Evolutionary conservation across 2,329 filamentous ascomycete species (phyloP).

Genomic region (Pseudogymnoascus verrucosus): DNA sequence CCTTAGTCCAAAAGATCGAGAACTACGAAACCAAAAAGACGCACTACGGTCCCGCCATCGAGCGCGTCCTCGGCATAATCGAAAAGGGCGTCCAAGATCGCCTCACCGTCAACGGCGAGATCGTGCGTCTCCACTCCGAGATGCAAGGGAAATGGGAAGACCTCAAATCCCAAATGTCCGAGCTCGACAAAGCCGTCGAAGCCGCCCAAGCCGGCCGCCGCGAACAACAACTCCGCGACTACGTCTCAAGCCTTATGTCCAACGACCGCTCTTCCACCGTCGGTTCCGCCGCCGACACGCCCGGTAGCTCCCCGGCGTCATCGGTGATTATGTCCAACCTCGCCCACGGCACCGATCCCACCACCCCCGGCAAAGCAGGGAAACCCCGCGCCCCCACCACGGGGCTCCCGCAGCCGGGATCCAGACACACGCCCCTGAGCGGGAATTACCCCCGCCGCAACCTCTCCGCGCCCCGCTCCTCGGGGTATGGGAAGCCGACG

Average conservation of each 20-base stretch:
- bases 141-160: conserved; percentile 75
- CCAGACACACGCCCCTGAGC: conserved; percentile 31
- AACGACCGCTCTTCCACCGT: conserved; percentile 40
- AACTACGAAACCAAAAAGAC: conserved; percentile 91
- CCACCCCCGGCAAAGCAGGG: conserved; percentile 25
- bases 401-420: conserved; percentile 35
- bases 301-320: conserved; percentile 56
- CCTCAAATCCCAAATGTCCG: conserved; percentile 66
- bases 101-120: conserved; percentile 94
- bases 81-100: conserved; percentile 92
- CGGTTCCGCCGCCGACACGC: conserved; percentile 38
- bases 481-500: conserved; percentile 37
- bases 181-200: conserved; percentile 68
- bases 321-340: conserved; percentile 51
- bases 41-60: conserved; percentile 90
- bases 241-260: conserved; percentile 76
- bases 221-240: conserved; percentile 77
- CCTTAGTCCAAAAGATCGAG: conserved; percentile 75
- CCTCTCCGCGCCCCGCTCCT: background rate
- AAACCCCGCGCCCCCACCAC: conserved; percentile 23
- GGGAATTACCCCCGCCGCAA: conserved; percentile 33
- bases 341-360: conserved; percentile 30
- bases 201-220: conserved; percentile 57
- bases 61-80: conserved; percentile 83
- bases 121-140: conserved; percentile 76